phyloP scores from a whole-genome alignment of 352 stramenopile species.

The Halophytophthora batemanensis region DNA sequence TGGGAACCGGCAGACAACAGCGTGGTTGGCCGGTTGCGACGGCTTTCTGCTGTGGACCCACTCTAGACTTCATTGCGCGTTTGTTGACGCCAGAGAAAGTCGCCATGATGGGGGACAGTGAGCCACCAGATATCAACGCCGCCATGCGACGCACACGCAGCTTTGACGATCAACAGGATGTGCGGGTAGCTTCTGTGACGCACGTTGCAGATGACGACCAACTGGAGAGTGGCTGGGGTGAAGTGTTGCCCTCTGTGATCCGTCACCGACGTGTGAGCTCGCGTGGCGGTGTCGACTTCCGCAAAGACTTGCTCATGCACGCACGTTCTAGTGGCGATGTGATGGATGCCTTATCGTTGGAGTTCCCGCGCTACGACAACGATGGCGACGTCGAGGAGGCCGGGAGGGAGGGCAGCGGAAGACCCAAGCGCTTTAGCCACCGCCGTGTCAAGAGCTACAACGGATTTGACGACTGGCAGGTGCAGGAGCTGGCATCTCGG shows the following conservation, averaged over 20 bases:
- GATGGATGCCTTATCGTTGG: constrained; percentile 45
- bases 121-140: constrained; percentile 3
- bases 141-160: constrained; percentile 44
- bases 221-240: not conserved
- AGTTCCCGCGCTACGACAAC: constrained; percentile 33
- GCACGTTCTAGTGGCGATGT: constrained; percentile 25
- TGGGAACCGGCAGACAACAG: not conserved
- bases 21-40: not conserved
- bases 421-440: constrained; percentile 16
- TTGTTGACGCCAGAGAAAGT: not conserved
- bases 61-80: not conserved
- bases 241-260: constrained; percentile 21
- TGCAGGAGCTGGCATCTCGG: constrained; percentile 27
- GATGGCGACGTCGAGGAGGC: constrained; percentile 16
- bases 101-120: constrained; percentile 10
- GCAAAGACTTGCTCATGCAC: constrained; percentile 20
- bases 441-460: constrained; percentile 57
- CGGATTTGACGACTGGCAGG: constrained; percentile 24
- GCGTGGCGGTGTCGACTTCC: constrained; percentile 13
- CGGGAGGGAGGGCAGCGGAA: constrained; percentile 7
- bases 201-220: not conserved
- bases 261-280: constrained; percentile 17
- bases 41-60: not conserved
- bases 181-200: constrained; percentile 27
- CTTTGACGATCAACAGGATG: constrained; percentile 29